Conservation (phyloP, 2,329 filamentous ascomycete species). For the Aspergillus tanneri region DNA sequence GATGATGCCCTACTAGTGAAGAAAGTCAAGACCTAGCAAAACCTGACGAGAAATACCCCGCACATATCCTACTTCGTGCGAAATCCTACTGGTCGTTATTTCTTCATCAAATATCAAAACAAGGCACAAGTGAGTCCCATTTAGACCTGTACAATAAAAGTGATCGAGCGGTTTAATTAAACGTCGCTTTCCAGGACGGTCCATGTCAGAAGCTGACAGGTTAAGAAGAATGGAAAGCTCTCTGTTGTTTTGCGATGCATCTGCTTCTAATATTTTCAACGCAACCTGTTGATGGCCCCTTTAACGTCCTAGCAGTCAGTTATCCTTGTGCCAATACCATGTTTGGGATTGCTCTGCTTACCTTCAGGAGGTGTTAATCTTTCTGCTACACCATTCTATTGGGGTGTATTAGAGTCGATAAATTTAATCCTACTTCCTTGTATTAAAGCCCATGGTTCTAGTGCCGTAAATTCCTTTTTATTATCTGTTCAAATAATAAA, state of each 20-base stretch:
- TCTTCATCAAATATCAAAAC: conserved; percentile 26
- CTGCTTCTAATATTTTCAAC: conserved; percentile 28
- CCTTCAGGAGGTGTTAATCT: too few species aligned
- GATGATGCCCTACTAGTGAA: conserved; percentile 24
- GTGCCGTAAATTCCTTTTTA: too few species aligned
- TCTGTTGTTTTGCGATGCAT: conserved; percentile 18
- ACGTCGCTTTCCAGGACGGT: conserved; percentile 21
- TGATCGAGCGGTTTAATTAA: conserved; percentile 24
- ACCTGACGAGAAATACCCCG: conserved; percentile 25
- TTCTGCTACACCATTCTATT: too few species aligned
- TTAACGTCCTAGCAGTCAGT: conserved; percentile 11
- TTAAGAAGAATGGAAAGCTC: conserved; percentile 23
- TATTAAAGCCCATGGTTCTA: too few species aligned
- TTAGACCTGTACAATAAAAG: conserved; percentile 25
- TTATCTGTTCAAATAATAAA: too few species aligned
- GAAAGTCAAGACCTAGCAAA: conserved; percentile 29
- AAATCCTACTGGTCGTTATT: conserved; percentile 16
- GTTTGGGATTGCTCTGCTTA: too few species aligned
- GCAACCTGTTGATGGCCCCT: conserved; percentile 21
- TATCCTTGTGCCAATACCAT: too few species aligned
- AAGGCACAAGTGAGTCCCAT: conserved; percentile 25
- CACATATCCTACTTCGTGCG: conserved; percentile 16
- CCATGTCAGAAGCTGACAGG: conserved; percentile 7
- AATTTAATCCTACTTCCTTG: too few species aligned
- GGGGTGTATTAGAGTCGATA: too few species aligned